A percentile compares a stretch with the other conserved stretches of the same genome.
phyloP scores from a whole-genome alignment of 2,329 filamentous ascomycete genomes.

The Fusarium mundagurra region DNA sequence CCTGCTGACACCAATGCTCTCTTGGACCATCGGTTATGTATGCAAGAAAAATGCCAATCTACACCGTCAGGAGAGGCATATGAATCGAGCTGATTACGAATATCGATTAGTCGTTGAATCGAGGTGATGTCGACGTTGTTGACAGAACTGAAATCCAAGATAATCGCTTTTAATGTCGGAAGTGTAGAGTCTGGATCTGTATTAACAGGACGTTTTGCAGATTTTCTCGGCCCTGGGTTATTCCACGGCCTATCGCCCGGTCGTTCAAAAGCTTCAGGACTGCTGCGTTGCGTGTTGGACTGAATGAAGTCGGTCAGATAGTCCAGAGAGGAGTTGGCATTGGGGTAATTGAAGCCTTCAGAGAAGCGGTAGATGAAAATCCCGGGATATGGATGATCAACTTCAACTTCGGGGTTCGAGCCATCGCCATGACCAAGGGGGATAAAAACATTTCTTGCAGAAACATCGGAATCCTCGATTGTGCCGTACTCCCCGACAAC shows the following conservation, averaged over 20 bases:
- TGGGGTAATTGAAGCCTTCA: conserved; percentile 96
- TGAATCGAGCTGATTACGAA: conserved; percentile 90
- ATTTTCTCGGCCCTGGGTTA: conserved; percentile 75
- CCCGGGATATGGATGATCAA: conserved; percentile 87
- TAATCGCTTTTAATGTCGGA: conserved; percentile 85
- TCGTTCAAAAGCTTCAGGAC: conserved; percentile 69
- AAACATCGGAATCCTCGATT: conserved; percentile 59
- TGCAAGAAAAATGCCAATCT: conserved; percentile 95
- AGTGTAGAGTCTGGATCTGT: conserved; percentile 55
- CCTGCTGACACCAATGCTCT: conserved; percentile 86
- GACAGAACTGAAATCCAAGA: conserved; percentile 92
- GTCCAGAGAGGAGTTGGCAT: conserved; percentile 88
- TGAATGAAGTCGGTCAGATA: conserved; percentile 76
- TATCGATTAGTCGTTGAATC: conserved; percentile 90
- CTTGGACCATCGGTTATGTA: conserved; percentile 92
- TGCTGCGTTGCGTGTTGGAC: conserved; percentile 78
- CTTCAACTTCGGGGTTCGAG: conserved; percentile 82
- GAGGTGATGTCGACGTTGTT: conserved; percentile 96
- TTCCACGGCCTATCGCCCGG: conserved; percentile 93
- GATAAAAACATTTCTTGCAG: conserved; percentile 82
- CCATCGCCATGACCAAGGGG: conserved; percentile 90
- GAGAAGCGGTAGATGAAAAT: conserved; percentile 96
- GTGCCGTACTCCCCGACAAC: conserved; percentile 65
- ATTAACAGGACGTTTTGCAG: conserved; percentile 54
- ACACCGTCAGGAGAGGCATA: conserved; percentile 84